Base-by-base conservation (phyloP, 2,329 filamentous ascomycete species). In the Pseudopyricularia javanii region DNA sequence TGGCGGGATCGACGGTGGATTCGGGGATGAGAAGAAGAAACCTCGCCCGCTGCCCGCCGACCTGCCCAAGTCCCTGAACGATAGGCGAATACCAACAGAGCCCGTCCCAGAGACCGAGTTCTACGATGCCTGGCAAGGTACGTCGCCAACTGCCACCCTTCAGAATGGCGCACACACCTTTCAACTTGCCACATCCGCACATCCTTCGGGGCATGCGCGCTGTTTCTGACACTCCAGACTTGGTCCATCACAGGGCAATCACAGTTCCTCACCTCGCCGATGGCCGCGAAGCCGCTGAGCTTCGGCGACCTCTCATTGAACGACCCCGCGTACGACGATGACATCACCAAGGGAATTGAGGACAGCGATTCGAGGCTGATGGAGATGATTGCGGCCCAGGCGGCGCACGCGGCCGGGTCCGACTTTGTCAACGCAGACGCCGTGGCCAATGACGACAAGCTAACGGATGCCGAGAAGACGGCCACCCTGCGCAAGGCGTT, bases 121-220 rank as follows among this genome's bases (percentile, higher is more conserved):
- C 73, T 98, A 97, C 68, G 93, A 98, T 78, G 93, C 89, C 60
- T 98, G 93, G 93, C 90, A 97, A 83, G 91, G 91, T 76, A 59
- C 56, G 73, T 71, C 52, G 54, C 53, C 54, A 49, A n/a, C n/a
- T n/a, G n/a, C n/a, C n/a, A n/a, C n/a, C n/a, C n/a, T n/a, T n/a
- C n/a, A n/a, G n/a, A n/a, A n/a, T n/a, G n/a, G n/a, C n/a, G n/a
- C n/a, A n/a, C n/a, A n/a, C n/a, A n/a, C n/a, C n/a, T n/a, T n/a
- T n/a, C n/a, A n/a, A n/a, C n/a, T n/a, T n/a, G n/a, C n/a, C n/a
- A n/a, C n/a, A n/a, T n/a, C n/a, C n/a, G n/a, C n/a, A n/a, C n/a
- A n/a, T n/a, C n/a, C n/a, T n/a, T n/a, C n/a, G n/a, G 52, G 58
- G 30, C n/a, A 51, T n/a, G 7, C 33, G 30, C 11, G 33, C 30